A percentile compares a stretch with the other conserved stretches of the same genome.
Conservation (phyloP, 805 yeast species). For the Clavispora phyllophila region DNA sequence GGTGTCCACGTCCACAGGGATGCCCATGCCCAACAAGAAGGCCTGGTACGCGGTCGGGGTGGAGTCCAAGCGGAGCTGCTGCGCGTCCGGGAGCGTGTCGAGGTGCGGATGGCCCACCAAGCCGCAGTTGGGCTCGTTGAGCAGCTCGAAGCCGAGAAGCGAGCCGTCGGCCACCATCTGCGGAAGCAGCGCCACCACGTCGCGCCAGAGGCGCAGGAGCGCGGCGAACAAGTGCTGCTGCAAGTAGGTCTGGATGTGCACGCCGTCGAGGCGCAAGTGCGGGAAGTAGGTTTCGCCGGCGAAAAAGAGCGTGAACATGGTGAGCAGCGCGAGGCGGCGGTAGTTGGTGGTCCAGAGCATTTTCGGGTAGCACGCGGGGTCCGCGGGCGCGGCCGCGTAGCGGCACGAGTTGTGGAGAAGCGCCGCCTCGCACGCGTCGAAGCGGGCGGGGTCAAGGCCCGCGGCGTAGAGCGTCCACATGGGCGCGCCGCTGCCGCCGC, state of each 20-base stretch:
- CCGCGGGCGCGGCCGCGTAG: conserved; percentile 24
- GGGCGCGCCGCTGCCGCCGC: conserved; percentile 94
- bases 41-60: conserved; percentile 79
- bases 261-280: conserved; percentile 61
- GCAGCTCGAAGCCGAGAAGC: conserved; percentile 74
- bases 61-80: conserved; percentile 69
- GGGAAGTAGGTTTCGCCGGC: conserved; percentile 78
- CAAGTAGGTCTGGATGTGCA: conserved; percentile 72
- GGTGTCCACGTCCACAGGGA: conserved; percentile 58
- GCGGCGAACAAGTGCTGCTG: conserved; percentile 60
- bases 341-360: conserved; percentile 95
- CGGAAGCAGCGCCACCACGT: conserved; percentile 21
- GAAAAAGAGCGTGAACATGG: conserved; percentile 84
- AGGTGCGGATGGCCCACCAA: conserved; percentile 60
- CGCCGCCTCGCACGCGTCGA: conserved; percentile 73
- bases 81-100: conserved; percentile 48
- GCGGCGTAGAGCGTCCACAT: conserved; percentile 89
- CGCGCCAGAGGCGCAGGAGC: conserved; percentile 34
- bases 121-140: conserved; percentile 85
- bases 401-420: conserved; percentile 55
- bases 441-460: conserved; percentile 75
- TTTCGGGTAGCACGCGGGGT: conserved; percentile 54
- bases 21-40: conserved; percentile 75
- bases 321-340: conserved; percentile 63
- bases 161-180: conserved; percentile 38